Percentiles rank a stretch among this genome's conserved stretches.
These are phyloP conservation scores for Globisporangium middletonii DNA, from an alignment of 352 stramenopile genomes.

Conservation along the genomic window DNA sequence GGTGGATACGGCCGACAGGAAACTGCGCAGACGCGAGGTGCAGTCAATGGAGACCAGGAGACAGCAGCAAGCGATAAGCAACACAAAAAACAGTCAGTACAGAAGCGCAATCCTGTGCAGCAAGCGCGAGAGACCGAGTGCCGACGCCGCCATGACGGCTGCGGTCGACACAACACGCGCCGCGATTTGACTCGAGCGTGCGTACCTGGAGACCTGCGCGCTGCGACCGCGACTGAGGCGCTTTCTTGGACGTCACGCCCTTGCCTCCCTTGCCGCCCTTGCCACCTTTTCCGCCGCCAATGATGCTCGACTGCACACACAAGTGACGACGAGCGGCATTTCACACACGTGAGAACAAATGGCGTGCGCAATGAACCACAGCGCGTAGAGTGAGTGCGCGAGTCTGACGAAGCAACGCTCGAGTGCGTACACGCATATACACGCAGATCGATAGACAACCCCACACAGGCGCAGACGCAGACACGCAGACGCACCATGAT, in stretches of 20 bases:
- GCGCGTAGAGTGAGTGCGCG: no score
- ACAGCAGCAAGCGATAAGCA: background rate
- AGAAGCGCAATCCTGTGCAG: background rate
- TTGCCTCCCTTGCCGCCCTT: slow-evolving; percentile 99
- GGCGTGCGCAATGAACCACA: no score
- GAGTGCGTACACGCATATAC: no score
- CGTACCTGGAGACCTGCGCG: slow-evolving; percentile 95
- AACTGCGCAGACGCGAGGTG: slow-evolving; percentile 69
- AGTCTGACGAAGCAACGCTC: no score
- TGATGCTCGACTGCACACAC: slow-evolving; percentile 51
- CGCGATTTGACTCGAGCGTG: background rate
- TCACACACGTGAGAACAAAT: no score
- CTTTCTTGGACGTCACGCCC: slow-evolving; percentile 98
- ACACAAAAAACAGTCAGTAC: slow-evolving; percentile 3
- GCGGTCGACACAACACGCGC: background rate
- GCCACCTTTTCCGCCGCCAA: slow-evolving; percentile 93
- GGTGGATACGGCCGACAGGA: slow-evolving; percentile 98
- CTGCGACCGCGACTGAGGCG: slow-evolving; percentile 96
- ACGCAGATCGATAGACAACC: no score
- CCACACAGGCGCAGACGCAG: no score
- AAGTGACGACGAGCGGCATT: no score
- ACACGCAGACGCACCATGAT: no score
- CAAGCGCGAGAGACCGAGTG: background rate
- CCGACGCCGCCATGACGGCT: background rate
- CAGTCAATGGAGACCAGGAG: slow-evolving; percentile 3